Evolutionary conservation across 106 monocot genomes (phyloP).

Genomic region (Ottelia alismoides): DNA sequence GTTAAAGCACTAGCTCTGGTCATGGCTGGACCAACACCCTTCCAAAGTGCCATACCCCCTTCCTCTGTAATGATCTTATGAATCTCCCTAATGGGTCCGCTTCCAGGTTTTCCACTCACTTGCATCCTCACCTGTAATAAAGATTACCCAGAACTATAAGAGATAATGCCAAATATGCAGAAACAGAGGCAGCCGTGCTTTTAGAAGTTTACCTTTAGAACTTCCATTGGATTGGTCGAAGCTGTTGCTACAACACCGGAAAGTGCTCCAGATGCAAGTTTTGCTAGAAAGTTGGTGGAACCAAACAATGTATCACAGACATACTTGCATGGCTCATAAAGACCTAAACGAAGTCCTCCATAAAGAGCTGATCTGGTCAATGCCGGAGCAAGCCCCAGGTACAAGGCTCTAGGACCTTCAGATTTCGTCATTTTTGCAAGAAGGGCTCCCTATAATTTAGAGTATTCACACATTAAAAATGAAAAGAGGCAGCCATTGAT

Average conservation of each 20-base stretch:
- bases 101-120: conserved; percentile 46
- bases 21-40: conserved; percentile 95
- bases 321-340: conserved; percentile 89
- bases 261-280: conserved; percentile 81
- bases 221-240: conserved; percentile 81
- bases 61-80: conserved; percentile 40
- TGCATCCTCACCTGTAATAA: conserved; percentile 72
- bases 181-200: neutral
- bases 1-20: conserved; percentile 75
- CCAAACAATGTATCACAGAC: conserved; percentile 46
- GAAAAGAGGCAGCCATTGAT: neutral
- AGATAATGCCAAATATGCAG: neutral
- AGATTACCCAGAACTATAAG: neutral
- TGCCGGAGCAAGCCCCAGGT: conserved; percentile 71
- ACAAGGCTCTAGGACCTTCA: conserved; percentile 73
- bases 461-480: conserved; percentile 1
- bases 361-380: conserved; percentile 75
- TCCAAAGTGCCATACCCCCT: conserved; percentile 77
- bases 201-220: conserved; percentile 52
- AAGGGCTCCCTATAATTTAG: conserved; percentile 36
- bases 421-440: conserved; percentile 34
- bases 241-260: conserved; percentile 84
- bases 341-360: conserved; percentile 81
- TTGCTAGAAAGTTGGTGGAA: conserved; percentile 71
- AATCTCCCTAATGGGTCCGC: conserved; percentile 35